These are phyloP conservation scores for Hyparrhenia diplandra DNA, from an alignment of 176 grass and related monocot species.

Conservation along the genomic window DNA sequence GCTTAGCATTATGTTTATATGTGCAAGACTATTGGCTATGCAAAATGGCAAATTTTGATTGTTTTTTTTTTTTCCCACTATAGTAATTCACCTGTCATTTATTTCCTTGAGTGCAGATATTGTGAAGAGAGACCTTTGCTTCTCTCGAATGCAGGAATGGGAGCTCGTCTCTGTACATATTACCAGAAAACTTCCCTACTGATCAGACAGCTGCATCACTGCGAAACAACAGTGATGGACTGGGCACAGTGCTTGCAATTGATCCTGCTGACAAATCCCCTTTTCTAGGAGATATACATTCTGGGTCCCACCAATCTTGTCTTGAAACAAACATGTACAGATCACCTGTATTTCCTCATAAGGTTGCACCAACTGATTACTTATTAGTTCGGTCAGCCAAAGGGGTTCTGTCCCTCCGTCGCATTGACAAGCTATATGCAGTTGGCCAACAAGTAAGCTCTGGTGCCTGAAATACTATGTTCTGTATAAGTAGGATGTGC, in stretches of 20 bases:
- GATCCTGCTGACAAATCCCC: constrained; percentile 89
- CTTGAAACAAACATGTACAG: constrained; percentile 94
- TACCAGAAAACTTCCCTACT: constrained; percentile 76
- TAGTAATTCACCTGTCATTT: constrained; percentile 11
- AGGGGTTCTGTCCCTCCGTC: constrained; percentile 79
- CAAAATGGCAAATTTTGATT: not conserved
- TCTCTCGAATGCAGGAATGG: constrained; percentile 91
- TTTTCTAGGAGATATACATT: constrained; percentile 75
- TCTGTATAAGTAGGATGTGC: not conserved
- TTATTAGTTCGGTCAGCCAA: constrained; percentile 89
- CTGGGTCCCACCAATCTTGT: constrained; percentile 73
- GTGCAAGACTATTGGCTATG: constrained; percentile 6
- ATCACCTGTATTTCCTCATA: constrained; percentile 88
- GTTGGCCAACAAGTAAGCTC: constrained; percentile 88
- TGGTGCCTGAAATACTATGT: too few relatives aligned
- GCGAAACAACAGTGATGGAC: constrained; percentile 51
- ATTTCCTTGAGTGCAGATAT: constrained; percentile 51
- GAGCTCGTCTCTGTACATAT: constrained; percentile 88
- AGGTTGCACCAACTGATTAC: constrained; percentile 74
- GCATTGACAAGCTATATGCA: constrained; percentile 77
- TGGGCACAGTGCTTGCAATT: constrained; percentile 73
- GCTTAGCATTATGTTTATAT: constrained; percentile 7
- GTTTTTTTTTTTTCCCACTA: constrained; percentile 15
- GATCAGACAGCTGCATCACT: constrained; percentile 67
- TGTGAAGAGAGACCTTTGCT: constrained; percentile 96